phyloP scores from a whole-genome alignment of 2,329 filamentous ascomycete species.

The Aspergillus alliaceus region DNA sequence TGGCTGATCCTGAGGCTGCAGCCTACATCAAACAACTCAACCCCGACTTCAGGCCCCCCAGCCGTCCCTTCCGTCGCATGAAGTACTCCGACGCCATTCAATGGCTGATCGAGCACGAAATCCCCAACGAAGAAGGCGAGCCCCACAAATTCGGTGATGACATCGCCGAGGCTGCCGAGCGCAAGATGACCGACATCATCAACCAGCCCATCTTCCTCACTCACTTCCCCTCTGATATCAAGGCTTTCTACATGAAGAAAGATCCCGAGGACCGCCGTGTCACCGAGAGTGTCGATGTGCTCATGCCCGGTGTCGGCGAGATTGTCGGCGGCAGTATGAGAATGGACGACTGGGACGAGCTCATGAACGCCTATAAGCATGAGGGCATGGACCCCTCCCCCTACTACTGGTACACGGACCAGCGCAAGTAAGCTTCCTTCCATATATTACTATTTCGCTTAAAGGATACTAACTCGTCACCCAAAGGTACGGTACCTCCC shows the following conservation, averaged over 20 bases:
- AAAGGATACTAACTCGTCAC: slow-evolving; percentile 3
- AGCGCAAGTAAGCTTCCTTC: slow-evolving; percentile 72
- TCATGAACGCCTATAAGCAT: slow-evolving; percentile 82
- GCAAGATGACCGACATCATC: slow-evolving; percentile 95
- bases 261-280: slow-evolving; percentile 75
- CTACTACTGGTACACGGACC: slow-evolving; percentile 99
- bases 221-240: slow-evolving; percentile 96
- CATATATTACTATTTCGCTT: background rate
- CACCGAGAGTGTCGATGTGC: slow-evolving; percentile 85
- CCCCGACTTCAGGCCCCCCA: slow-evolving; percentile 80
- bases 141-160: slow-evolving; percentile 93
- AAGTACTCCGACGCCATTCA: slow-evolving; percentile 90
- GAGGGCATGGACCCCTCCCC: slow-evolving; percentile 80
- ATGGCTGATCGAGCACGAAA: slow-evolving; percentile 88
- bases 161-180: slow-evolving; percentile 95
- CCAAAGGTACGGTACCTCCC: slow-evolving; percentile 79
- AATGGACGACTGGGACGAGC: slow-evolving; percentile 85
- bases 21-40: slow-evolving; percentile 81
- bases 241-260: slow-evolving; percentile 99
- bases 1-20: slow-evolving; percentile 72
- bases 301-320: slow-evolving; percentile 94
- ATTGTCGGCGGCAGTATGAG: slow-evolving; percentile 97
- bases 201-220: slow-evolving; percentile 94
- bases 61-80: slow-evolving; percentile 91
- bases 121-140: slow-evolving; percentile 89